Base-by-base conservation (phyloP, 2,329 filamentous ascomycete genomes). In the Tolypocladium album region DNA sequence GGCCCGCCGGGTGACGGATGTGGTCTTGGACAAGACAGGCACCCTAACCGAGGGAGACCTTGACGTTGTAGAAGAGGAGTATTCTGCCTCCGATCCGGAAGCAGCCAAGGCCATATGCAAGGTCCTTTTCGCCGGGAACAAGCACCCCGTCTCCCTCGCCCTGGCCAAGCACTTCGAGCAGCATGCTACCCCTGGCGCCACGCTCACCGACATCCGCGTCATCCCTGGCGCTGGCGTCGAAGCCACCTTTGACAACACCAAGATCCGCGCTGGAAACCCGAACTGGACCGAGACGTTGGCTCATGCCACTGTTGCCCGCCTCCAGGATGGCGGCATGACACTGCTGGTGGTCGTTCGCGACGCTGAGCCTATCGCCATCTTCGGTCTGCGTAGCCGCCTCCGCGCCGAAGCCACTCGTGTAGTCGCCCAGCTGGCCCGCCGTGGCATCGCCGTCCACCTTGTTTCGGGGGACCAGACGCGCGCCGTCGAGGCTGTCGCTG, bases 1-100 rank as follows among this genome's bases (percentile, higher is more conserved):
- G 3, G 79, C 78, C 2, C 73, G 75, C 47, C 82, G 81, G 58
- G 73, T 78, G 3, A 81, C 79, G 0, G 78, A 84, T 64, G 74
- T 85, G 3, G 75, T 87, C 1, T 85, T 88, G 61, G 83, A 88
- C 74, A 88, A 87, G 72, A 88, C 84, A 0, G 84, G 85, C 0
- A 88, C 83, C 0, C 70, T 88, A 27, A 86, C 84, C 0, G 71
- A 74, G 34, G 82, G 78, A 0, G 72, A 75, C 17, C 66, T 73
- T 12, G 66, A 68, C 22, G 69, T 72, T 31, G 50, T 67, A 17
- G 62, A 64, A 20, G 60, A 67, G 22, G 60, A 69, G 17, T 63
- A 62, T 9, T 58, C 69, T 39, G 61, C 59, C n/a, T 31, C 60
- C 5, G 61, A 67, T 57, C 58, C 65, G 20, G 62, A 67, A n/a